Evolutionary conservation across 306 rosid species (phyloP).

Genomic region (Betula pendula): DNA sequence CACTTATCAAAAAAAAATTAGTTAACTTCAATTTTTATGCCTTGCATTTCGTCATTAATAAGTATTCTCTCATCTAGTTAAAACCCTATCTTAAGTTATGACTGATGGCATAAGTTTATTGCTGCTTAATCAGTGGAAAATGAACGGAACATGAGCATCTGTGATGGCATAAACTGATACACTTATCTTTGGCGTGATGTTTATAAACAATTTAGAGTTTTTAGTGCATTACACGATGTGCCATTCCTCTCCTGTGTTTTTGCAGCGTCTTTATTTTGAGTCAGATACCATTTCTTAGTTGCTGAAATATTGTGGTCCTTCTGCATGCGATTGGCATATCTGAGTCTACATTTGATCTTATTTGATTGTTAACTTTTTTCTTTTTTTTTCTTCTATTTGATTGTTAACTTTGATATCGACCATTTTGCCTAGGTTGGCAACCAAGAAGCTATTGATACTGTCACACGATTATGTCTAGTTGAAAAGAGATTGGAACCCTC

Average conservation of each 20-base stretch:
- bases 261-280: neutral
- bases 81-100: neutral
- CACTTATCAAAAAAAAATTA: too few species aligned
- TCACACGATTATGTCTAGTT: conserved; percentile 28
- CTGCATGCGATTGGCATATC: conserved; percentile 4
- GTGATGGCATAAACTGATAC: neutral
- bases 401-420: conserved; percentile 12
- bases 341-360: neutral
- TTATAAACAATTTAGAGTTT: neutral
- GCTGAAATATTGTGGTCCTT: neutral
- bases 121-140: neutral
- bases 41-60: neutral
- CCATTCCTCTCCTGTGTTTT: neutral
- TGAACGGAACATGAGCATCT: neutral
- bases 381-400: too few species aligned
- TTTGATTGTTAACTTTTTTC: conserved; percentile 18
- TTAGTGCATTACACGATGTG: neutral
- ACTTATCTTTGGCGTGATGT: neutral
- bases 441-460: conserved; percentile 58
- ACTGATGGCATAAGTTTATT: neutral
- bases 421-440: conserved; percentile 44
- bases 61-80: neutral
- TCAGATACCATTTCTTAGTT: neutral
- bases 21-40: neutral
- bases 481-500: conserved; percentile 34